Evolutionary conservation across 371 early-diverging fungal genomes (phyloP).

Genomic region (Mortierella sp.): DNA sequence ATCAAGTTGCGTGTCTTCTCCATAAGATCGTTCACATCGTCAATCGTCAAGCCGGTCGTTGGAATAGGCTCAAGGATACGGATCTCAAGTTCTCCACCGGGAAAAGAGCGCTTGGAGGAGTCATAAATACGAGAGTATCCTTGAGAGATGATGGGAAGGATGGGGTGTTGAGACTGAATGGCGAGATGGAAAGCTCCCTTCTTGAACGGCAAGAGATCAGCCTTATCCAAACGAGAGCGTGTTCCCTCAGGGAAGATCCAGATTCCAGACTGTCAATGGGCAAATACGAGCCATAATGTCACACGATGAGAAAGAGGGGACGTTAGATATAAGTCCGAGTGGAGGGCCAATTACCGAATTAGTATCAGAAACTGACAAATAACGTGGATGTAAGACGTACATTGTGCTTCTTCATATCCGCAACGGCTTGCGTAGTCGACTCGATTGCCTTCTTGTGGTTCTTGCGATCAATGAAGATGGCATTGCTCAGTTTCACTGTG

Average conservation of each 20-base stretch:
- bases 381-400: constrained; percentile 53
- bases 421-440: constrained; percentile 81
- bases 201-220: constrained; percentile 91
- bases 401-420: constrained; percentile 78
- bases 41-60: constrained; percentile 68
- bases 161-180: constrained; percentile 85
- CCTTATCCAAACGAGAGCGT: constrained; percentile 78
- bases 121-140: constrained; percentile 83
- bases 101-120: constrained; percentile 68
- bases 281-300: neutral
- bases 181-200: constrained; percentile 95
- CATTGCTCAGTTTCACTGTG: constrained; percentile 79
- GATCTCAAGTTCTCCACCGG: constrained; percentile 76
- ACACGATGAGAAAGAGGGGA: no score
- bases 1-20: constrained; percentile 76
- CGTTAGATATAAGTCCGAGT: no score
- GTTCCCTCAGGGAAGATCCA: constrained; percentile 97
- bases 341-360: no score
- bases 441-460: constrained; percentile 85
- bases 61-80: constrained; percentile 85
- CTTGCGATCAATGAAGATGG: constrained; percentile 91
- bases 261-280: constrained; percentile 69
- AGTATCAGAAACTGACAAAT: neutral
- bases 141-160: constrained; percentile 90
- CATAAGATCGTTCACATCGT: constrained; percentile 77